Evolutionary conservation across 768 basidiomycete species (phyloP), one percentile per base, ranked within the genome.

Genomic region (Cyathus striatus): DNA sequence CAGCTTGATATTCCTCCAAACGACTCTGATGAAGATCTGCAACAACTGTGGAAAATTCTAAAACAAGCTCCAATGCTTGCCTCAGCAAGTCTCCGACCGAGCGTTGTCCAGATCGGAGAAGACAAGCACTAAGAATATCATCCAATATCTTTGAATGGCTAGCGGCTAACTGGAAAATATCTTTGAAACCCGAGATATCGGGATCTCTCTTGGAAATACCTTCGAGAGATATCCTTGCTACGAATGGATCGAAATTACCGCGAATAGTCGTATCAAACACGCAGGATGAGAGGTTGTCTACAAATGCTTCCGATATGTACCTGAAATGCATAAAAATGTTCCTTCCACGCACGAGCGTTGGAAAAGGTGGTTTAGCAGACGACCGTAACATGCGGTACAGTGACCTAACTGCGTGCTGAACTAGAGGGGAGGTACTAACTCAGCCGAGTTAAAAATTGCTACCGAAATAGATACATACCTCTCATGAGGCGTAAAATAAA

Each of bases 251-350:
- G 49, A 90, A 86, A 54, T 87, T 84, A 22, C 78, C 79, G 10
- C 81, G 76, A 44, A 95, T 90, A 2, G 81, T 91, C n/a, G 77
- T 78, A 58, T 91, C 88, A 42, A 83, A 83, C 17, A 90, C 69
- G 50, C 94, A 91, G 24, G 74, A 65, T 3, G 78, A 76, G 23
- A 94, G 66, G n/a, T 67, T 71, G 14, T 65, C 68, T 27, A 91
- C 66, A 63, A 93, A 90, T 4, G 79, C 68, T 20, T 88, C 80
- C 1, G 80, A 78, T 30, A 79, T 67, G 54, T 90, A 91, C 35
- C 89, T 79, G 52, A 91, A 83, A 49, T 80, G 77, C 6, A 83
- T 64, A 3, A 90, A 65, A 7, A 76, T 61, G 48, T 69, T 73
- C 43, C 76, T 73, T 34, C 78, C 71, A 24, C 70, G 50, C 0